Conservation (phyloP, 768 basidiomycete species). For the Cyathus striatus region DNA sequence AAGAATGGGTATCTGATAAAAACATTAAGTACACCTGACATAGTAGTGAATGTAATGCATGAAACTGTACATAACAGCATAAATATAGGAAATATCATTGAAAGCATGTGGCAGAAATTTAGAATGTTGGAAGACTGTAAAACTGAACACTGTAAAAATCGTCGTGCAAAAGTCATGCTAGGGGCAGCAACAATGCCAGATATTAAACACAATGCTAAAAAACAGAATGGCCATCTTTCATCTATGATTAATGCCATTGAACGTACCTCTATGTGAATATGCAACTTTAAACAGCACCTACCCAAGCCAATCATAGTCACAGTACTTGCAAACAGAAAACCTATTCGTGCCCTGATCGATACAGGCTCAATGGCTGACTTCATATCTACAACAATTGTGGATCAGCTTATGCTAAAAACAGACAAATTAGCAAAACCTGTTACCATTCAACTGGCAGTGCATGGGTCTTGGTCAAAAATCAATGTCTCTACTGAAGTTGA, state of each 20-base stretch:
- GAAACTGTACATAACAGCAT: background rate
- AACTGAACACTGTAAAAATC: no score
- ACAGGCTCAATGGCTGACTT: background rate
- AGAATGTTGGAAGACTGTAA: no score
- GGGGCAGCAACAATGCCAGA: background rate
- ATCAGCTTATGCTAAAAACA: background rate
- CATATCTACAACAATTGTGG: background rate
- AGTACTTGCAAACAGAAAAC: background rate
- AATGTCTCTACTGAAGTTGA: background rate
- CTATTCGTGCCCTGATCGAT: background rate
- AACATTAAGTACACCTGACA: background rate
- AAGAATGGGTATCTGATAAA: background rate
- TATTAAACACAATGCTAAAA: background rate
- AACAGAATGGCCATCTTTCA: background rate
- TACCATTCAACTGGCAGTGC: no score
- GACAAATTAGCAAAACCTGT: background rate
- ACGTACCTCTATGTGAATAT: background rate
- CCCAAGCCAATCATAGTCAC: background rate
- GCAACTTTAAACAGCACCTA: background rate
- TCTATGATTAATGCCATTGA: no score
- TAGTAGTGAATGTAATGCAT: background rate
- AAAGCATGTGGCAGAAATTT: no score
- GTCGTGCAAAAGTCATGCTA: no score
- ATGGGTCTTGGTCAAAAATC: background rate
- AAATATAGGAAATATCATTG: background rate